Evolutionary conservation across 2,329 filamentous ascomycete genomes (phyloP), one percentile per base, ranked within the genome.

Genomic region (Aspergillus piperis): DNA sequence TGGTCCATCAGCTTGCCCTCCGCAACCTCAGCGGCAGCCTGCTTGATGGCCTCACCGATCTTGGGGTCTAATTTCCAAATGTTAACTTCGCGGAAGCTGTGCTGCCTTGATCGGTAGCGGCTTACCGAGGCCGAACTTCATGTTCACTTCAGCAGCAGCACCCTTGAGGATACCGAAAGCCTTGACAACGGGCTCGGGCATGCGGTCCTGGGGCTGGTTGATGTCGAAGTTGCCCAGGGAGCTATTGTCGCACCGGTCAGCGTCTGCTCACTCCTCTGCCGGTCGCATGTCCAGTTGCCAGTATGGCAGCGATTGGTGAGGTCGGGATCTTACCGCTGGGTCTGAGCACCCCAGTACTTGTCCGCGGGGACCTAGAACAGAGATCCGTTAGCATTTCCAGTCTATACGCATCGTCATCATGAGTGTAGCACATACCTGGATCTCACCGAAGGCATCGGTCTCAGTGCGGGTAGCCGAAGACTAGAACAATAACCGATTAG

Each of bases 261-360:
- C 59, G 55, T 66, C 58, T 32, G 13, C 36, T 17, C 49, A 10
- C 19, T 42, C 7, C 10, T 21, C 42, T 19, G 15, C 5, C 32
- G 17, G 23, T 21, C 38, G 32, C 23, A 30, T 23, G 3, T 27
- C 32, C 38, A 39, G 41, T 21, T 44, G 7, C 2, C 41, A 21
- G 19, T 44, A 15, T 44, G 11, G 41, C 41, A 44, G 21, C 41
- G 8, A 44, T 23, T 10, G 8, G 42, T 21, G 8, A 25, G 41
- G 5, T 39, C 6, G 41, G 59, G 30, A 54, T 65, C 75, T 73
- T 79, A 81, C 77, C 94, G 89, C 85, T 97, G 90, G 57, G 94
- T 97, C 85, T 97, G 94, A 63, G 94, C 94, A 75, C 95, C 95
- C 94, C 95, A 99, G 86, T 99, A 99, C 83, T 90, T 94, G 86